Evolutionary conservation across 1,139 yeast genomes (phyloP).

Genomic region (Saccharomycopsis hybrid): DNA sequence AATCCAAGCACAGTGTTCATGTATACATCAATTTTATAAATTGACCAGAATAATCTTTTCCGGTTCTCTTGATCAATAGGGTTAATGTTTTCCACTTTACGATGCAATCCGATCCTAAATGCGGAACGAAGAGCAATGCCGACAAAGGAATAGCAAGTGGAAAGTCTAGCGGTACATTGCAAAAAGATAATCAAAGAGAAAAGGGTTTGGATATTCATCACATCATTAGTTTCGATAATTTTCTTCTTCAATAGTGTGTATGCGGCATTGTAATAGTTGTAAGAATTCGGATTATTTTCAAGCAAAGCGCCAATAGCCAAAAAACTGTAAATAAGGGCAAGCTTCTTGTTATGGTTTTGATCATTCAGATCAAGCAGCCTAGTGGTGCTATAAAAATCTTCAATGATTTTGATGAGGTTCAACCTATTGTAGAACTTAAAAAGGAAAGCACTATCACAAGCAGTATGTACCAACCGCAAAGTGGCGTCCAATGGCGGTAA

Average conservation of each 20-base stretch:
- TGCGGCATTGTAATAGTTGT: constrained; percentile 77
- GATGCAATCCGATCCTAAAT: constrained; percentile 78
- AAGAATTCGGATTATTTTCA: constrained; percentile 56
- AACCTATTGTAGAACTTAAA: constrained; percentile 85
- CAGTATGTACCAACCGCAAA: constrained; percentile 59
- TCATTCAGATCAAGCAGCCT: constrained; percentile 33
- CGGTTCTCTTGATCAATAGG: constrained; percentile 84
- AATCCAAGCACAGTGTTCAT: constrained; percentile 85
- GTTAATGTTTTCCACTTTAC: constrained; percentile 59
- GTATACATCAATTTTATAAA: constrained; percentile 86
- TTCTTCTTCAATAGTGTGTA: constrained; percentile 34
- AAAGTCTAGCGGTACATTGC: constrained; percentile 84
- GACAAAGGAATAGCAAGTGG: constrained; percentile 86
- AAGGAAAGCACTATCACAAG: constrained; percentile 82
- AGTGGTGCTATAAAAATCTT: constrained; percentile 38
- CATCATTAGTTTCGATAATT: constrained; percentile 62
- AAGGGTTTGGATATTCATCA: constrained; percentile 69
- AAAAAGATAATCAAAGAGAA: constrained; percentile 64
- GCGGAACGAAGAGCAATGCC: constrained; percentile 91
- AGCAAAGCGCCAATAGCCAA: constrained; percentile 74
- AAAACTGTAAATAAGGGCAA: constrained; percentile 71
- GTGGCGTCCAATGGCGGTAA: constrained; percentile 75
- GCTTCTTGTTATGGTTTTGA: constrained; percentile 67
- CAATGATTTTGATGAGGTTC: constrained; percentile 53
- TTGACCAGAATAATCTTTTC: constrained; percentile 80